Conservation (phyloP, 1,139 yeast species). For the Lodderomyces theae region DNA sequence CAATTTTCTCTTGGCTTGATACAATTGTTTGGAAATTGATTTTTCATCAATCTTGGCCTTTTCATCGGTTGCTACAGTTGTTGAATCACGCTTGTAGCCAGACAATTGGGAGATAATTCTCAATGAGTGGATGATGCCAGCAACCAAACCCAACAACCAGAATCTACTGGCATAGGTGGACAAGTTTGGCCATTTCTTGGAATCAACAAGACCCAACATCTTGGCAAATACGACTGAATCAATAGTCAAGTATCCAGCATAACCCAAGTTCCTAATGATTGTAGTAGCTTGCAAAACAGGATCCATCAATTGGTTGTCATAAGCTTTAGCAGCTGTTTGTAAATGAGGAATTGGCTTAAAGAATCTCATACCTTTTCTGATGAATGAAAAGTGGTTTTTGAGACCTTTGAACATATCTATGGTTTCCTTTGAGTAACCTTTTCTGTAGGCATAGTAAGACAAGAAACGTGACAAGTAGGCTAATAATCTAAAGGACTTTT, state of each 20-base stretch:
- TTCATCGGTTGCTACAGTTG: constrained; percentile 13
- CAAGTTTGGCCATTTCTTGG: constrained; percentile 33
- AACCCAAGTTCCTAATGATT: constrained; percentile 67
- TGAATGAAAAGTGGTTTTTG: constrained; percentile 59
- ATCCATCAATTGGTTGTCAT: constrained; percentile 71
- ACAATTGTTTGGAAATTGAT: constrained; percentile 32
- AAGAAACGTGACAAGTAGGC: constrained; percentile 81
- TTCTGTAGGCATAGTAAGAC: constrained; percentile 57
- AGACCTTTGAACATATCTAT: constrained; percentile 51
- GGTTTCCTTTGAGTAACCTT: constrained; percentile 53
- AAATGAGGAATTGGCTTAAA: constrained; percentile 79
- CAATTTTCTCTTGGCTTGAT: constrained; percentile 58
- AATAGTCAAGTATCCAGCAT: constrained; percentile 69
- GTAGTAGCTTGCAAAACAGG: constrained; percentile 57
- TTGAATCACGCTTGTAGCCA: constrained; percentile 22
- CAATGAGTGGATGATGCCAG: constrained; percentile 58
- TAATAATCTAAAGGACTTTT: constrained; percentile 74
- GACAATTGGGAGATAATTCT: constrained; percentile 29
- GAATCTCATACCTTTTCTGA: constrained; percentile 82
- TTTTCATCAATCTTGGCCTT: constrained; percentile 21
- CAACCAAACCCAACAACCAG: constrained; percentile 75
- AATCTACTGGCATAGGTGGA: constrained; percentile 54
- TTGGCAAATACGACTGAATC: constrained; percentile 76
- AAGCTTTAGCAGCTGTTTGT: constrained; percentile 65
- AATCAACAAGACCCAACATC: constrained; percentile 42